Percentiles rank a stretch among this genome's conserved stretches.
Conservation (phyloP, 352 stramenopile genomes). For the Globisporangium perplexum region DNA sequence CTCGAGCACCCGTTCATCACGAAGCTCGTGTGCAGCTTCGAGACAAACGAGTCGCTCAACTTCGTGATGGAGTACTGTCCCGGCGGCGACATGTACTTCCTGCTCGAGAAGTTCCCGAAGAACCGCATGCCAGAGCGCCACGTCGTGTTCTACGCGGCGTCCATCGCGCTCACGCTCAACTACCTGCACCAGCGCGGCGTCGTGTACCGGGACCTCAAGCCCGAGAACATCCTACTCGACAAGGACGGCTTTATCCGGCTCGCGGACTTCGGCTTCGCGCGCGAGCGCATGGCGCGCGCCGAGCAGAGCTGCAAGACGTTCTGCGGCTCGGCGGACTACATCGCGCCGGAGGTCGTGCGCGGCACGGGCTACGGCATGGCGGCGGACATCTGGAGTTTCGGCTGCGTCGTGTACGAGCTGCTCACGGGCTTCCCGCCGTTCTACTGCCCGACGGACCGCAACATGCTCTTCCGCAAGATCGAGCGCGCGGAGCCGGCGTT, state of each 20-base stretch:
- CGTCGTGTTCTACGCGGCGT: conserved; percentile 96
- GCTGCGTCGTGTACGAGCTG: conserved; percentile 86
- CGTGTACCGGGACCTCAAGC: conserved; percentile 89
- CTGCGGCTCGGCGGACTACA: conserved; percentile 81
- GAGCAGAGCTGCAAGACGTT: conserved; percentile 72
- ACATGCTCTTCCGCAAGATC: conserved; percentile 97
- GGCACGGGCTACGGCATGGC: conserved; percentile 68
- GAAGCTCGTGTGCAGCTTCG: conserved; percentile 93
- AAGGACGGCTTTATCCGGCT: conserved; percentile 85
- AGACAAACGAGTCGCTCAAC: conserved; percentile 90
- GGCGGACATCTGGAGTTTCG: conserved; percentile 85
- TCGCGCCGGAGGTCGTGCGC: conserved; percentile 74
- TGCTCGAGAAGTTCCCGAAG: conserved; percentile 87
- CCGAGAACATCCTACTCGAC: conserved; percentile 90
- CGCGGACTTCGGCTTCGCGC: conserved; percentile 81
- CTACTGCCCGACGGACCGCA: conserved; percentile 85
- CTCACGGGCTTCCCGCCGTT: conserved; percentile 89
- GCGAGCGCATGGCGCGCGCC: conserved; percentile 42
- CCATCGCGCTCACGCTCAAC: conserved; percentile 94
- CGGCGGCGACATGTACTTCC: conserved; percentile 95
- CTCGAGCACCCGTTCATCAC: conserved; percentile 98
- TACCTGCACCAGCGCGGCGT: conserved; percentile 76
- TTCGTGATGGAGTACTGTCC: conserved; percentile 99
- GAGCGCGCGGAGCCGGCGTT: conserved; percentile 89
- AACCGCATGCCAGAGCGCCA: conserved; percentile 91